Evolutionary conservation across 345 rosid species (phyloP).

Genomic region (Brassica cretica): DNA sequence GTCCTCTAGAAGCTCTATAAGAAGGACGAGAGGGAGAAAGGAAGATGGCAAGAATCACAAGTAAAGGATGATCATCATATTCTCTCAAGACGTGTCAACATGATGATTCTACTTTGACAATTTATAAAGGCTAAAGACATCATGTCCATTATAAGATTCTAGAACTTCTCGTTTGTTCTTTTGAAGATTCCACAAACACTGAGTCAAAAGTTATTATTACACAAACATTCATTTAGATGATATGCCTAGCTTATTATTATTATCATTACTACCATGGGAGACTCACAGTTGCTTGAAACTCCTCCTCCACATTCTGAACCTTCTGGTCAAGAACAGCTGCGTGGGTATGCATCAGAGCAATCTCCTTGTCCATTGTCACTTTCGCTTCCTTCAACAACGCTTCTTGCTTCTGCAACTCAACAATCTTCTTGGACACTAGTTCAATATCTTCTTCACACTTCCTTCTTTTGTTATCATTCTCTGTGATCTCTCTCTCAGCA

Average conservation of each 20-base stretch:
- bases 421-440: constrained; percentile 45
- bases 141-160: no score
- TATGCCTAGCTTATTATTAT: not conserved
- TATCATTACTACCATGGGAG: constrained; percentile 52
- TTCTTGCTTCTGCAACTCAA: constrained; percentile 45
- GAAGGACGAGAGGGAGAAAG: no score
- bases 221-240: not conserved
- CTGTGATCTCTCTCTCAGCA: constrained; percentile 42
- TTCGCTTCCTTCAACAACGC: constrained; percentile 34
- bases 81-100: no score
- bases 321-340: constrained; percentile 28
- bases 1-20: no score
- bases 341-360: constrained; percentile 35
- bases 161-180: not conserved
- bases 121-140: no score
- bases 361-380: constrained; percentile 36
- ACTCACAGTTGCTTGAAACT: constrained; percentile 42
- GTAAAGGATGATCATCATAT: no score
- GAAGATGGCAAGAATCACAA: no score
- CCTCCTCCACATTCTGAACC: constrained; percentile 29
- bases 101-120: no score
- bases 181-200: not conserved
- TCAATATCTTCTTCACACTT: constrained; percentile 43
- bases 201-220: not conserved
- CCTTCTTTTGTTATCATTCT: constrained; percentile 32